These are phyloP conservation scores for Rhodofomes roseus DNA, from an alignment of 1,284 basidiomycete genomes.

Conservation along the genomic window DNA sequence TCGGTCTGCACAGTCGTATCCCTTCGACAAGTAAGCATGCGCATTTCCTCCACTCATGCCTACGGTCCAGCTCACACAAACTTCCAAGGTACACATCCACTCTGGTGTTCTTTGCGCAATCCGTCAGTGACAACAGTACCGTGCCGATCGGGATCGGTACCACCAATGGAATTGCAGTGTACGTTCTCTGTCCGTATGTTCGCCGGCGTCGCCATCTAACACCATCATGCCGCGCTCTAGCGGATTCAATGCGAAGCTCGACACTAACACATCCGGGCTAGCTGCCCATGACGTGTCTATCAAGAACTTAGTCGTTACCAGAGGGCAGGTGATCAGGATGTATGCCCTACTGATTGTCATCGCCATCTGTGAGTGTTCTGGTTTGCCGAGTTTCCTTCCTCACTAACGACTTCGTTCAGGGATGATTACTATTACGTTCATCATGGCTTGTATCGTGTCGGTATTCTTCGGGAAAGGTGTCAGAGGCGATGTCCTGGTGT, in stretches of 20 bases:
- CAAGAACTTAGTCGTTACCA: constrained; percentile 18
- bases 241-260: constrained; percentile 19
- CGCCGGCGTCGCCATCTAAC: not conserved
- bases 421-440: constrained; percentile 20
- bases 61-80: no score
- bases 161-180: constrained; percentile 18
- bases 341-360: constrained; percentile 21
- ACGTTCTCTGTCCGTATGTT: constrained; percentile 3
- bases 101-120: constrained; percentile 14
- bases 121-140: constrained; percentile 10
- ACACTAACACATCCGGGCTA: constrained; percentile 7
- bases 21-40: constrained; percentile 18
- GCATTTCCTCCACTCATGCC: no score
- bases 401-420: constrained; percentile 8
- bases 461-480: constrained; percentile 21
- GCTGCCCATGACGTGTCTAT: constrained; percentile 11
- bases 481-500: constrained; percentile 16
- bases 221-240: constrained; percentile 3
- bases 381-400: no score
- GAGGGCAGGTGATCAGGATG: constrained; percentile 18
- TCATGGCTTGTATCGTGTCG: constrained; percentile 18
- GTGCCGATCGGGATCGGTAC: constrained; percentile 11
- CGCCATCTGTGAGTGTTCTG: constrained; percentile 19
- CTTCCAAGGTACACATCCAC: constrained; percentile 10
- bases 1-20: constrained; percentile 19